Conservation (phyloP, 2,329 filamentous ascomycete species). For the Fusarium tjaetaba region DNA sequence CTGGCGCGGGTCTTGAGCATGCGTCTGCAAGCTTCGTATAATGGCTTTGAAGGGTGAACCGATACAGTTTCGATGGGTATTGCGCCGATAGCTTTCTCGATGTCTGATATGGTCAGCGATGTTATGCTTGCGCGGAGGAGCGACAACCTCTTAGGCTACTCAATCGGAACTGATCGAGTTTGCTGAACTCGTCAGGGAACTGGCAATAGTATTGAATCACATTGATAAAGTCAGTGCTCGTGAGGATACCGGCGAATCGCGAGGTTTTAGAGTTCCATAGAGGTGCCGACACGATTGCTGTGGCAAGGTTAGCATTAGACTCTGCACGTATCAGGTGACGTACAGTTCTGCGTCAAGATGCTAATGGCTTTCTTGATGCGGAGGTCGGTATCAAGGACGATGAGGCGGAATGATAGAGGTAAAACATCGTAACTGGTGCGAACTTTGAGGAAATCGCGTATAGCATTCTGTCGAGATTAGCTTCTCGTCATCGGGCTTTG, state of each 20-base stretch:
- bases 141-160: conserved; percentile 84
- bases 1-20: conserved; percentile 95
- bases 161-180: conserved; percentile 92
- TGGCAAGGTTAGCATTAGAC: conserved; percentile 22
- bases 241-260: conserved; percentile 92
- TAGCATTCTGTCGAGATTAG: conserved; percentile 71
- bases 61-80: conserved; percentile 93
- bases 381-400: conserved; percentile 93
- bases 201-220: conserved; percentile 99
- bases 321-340: conserved; percentile 31
- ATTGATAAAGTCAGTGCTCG: conserved; percentile 97
- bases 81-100: conserved; percentile 93
- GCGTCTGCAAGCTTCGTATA: conserved; percentile 93
- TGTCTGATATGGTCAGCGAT: conserved; percentile 67
- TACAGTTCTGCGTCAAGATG: conserved; percentile 95
- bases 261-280: conserved; percentile 96
- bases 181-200: conserved; percentile 87
- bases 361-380: conserved; percentile 97
- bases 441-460: conserved; percentile 95
- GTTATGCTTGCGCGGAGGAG: conserved; percentile 2
- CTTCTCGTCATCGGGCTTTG: conserved; percentile 11
- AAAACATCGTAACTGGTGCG: conserved; percentile 98
- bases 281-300: conserved; percentile 96
- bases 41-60: conserved; percentile 87
- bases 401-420: conserved; percentile 93